Conservation (phyloP, 306 rosid species). For the Urtica urens region DNA sequence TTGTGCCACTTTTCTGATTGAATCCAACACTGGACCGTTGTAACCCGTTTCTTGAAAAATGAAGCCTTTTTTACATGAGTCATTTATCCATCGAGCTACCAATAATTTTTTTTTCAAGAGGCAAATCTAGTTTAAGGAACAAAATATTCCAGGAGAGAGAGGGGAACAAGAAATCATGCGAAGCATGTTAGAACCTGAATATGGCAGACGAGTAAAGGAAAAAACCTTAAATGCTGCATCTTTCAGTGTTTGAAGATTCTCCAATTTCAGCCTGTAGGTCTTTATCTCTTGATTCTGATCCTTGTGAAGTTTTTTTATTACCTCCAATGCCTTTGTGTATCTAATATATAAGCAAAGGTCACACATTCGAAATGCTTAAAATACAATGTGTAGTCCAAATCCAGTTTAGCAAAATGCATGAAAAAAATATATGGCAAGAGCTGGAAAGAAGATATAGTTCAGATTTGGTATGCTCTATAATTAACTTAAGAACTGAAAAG, state of each 20-base stretch:
- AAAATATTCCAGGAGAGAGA: not conserved
- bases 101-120: too few relatives aligned
- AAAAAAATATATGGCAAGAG: not conserved
- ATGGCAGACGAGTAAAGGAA: constrained; percentile 1
- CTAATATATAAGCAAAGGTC: constrained; percentile 21
- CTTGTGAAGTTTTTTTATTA: constrained; percentile 84
- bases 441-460: not conserved
- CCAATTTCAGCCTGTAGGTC: constrained; percentile 73
- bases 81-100: too few relatives aligned
- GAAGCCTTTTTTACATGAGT: too few relatives aligned
- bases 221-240: constrained; percentile 82
- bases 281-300: constrained; percentile 87
- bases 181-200: not conserved
- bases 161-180: not conserved
- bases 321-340: constrained; percentile 92
- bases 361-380: not conserved
- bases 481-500: not conserved
- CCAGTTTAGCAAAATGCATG: not conserved
- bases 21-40: too few relatives aligned
- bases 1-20: too few relatives aligned
- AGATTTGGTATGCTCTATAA: not conserved
- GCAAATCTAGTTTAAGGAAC: not conserved
- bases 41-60: too few relatives aligned
- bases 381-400: not conserved
- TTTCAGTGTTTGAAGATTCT: constrained; percentile 76